These are phyloP conservation scores for Talaromyces stipitatus DNA, from an alignment of 495 filamentous ascomycete species.

Conservation along the genomic window DNA sequence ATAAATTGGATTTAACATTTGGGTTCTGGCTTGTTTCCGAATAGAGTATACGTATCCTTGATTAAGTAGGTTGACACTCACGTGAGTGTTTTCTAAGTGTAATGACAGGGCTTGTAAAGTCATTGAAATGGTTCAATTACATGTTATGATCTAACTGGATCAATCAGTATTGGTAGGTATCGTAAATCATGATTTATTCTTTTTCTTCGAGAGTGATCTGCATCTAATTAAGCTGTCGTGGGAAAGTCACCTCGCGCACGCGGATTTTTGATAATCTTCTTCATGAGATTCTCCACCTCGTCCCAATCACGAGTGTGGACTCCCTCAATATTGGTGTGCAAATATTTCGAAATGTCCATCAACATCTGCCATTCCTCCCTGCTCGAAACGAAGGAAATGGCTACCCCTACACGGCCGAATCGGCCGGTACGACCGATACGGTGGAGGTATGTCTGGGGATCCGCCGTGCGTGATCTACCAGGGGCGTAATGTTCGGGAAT, in stretches of 20 bases:
- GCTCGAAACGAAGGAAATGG: conserved; percentile 84
- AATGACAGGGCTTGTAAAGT: too few relatives aligned
- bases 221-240: conserved; percentile 10
- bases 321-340: conserved; percentile 47
- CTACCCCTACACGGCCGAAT: conserved; percentile 95
- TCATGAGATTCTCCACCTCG: conserved; percentile 68
- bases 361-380: conserved; percentile 67
- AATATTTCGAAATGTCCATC: conserved; percentile 67
- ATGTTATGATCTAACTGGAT: too few relatives aligned
- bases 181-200: not conserved
- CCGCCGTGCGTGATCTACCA: conserved; percentile 40
- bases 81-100: too few relatives aligned
- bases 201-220: conserved; percentile 1
- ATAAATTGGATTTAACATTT: not conserved
- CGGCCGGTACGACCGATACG: conserved; percentile 95
- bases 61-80: not conserved
- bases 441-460: conserved; percentile 94
- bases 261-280: conserved; percentile 74
- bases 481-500: conserved; percentile 38
- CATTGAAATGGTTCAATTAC: too few relatives aligned
- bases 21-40: not conserved
- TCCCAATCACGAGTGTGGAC: conserved; percentile 76
- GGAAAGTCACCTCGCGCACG: conserved; percentile 54
- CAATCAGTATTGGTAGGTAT: not conserved
- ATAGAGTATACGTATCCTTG: not conserved